Evolutionary conservation across 148 eudicot species (phyloP), one percentile per base, ranked within the genome.

Genomic region (Chenopodium formosanum): DNA sequence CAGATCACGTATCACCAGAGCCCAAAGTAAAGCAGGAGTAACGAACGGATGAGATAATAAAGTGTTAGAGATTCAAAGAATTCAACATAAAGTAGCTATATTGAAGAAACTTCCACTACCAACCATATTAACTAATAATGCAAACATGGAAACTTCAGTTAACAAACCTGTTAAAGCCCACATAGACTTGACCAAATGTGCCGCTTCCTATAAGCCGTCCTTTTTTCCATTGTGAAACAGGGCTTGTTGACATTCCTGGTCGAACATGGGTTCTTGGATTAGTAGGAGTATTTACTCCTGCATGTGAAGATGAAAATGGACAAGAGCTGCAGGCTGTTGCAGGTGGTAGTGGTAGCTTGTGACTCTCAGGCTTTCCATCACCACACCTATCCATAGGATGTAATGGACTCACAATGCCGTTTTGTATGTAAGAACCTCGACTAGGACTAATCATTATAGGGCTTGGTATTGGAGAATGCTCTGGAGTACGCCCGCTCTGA

Each of bases 371-470:
- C 73, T 87, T 93, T 68, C 86, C 89, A 72, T 93, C 94, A 73
- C 90, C 97, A 82, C 86, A 75, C 87, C 90, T 80, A 32, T 73
- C 84, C 80, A 77, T 72, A 48, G 92, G 91, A 89, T 93, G 97
- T 82, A 87, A 82, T 25, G 99, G 95, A 64, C 95, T 94, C 46
- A 87, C 97, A 73, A 88, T 90, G 77, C 93, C 93, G 83, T 97
- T 95, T 23, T 90, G 94, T 67, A 86, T 87, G 76, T 89, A 87
- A 31, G 97, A 95, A 84, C 94, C 86, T 75, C 88, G 95, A 1
- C 96, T 91, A 63, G 97, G 94, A 73, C 97, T 94, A 23, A 88
- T 86, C 94, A 91, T 89, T 86, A 89, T 83, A 48, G 98, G 98
- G 83, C 99, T 96, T 44, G 92, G 92, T 76, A 87, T 88, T 12